Evolutionary conservation across 1,139 yeast genomes (phyloP).

Genomic region (Candida anutae): DNA sequence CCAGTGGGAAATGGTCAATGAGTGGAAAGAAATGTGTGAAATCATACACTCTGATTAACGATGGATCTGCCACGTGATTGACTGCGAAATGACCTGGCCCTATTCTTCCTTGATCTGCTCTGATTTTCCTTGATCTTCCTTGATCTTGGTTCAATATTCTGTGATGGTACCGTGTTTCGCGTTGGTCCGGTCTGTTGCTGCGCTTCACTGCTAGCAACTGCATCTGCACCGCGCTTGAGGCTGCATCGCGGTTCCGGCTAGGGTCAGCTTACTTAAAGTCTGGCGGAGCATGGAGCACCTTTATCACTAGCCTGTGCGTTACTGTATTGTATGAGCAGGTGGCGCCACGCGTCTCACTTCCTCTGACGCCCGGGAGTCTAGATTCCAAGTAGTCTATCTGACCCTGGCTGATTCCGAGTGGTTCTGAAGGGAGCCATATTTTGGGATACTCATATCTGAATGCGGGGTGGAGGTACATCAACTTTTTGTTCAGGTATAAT

Average conservation of each 20-base stretch:
- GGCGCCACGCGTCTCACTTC: conserved; percentile 25
- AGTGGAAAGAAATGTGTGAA: conserved; percentile 26
- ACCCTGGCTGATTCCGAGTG: conserved; percentile 9
- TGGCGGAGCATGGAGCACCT: conserved; percentile 29
- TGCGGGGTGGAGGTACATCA: conserved; percentile 10
- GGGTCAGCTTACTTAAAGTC: conserved; percentile 25
- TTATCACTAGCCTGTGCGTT: conserved; percentile 11
- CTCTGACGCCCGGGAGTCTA: conserved; percentile 8
- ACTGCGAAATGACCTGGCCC: too few relatives aligned
- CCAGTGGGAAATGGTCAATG: conserved; percentile 28
- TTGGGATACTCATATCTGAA: conserved; percentile 9
- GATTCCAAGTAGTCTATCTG: conserved; percentile 6
- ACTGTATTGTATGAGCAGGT: conserved; percentile 11
- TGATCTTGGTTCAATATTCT: too few relatives aligned
- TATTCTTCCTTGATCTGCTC: too few relatives aligned
- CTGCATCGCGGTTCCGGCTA: too few relatives aligned
- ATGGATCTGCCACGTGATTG: too few relatives aligned
- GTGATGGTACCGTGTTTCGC: too few relatives aligned
- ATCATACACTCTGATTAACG: too few relatives aligned
- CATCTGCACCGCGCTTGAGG: too few relatives aligned
- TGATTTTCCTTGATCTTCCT: too few relatives aligned
- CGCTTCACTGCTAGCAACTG: too few relatives aligned
- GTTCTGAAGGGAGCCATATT: conserved; percentile 12
- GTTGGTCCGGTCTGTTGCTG: too few relatives aligned
- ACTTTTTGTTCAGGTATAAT: conserved; percentile 7